phyloP scores from a whole-genome alignment of 2,329 filamentous ascomycete species.

The Venturiaceae sp. region DNA sequence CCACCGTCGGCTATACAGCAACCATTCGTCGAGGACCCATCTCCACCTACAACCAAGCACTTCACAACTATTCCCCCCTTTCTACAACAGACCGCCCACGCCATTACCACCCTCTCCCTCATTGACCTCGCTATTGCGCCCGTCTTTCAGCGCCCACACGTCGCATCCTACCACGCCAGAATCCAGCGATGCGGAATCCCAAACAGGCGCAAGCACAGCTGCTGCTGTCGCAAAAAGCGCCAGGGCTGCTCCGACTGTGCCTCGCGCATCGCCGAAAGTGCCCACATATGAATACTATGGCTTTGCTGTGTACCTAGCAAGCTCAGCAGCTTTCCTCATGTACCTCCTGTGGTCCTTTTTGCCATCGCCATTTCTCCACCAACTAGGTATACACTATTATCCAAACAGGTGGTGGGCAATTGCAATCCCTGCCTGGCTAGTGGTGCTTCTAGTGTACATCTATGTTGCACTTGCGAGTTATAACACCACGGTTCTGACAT shows the following conservation, averaged over 20 bases:
- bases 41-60: slow-evolving; percentile 26
- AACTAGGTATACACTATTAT: slow-evolving; percentile 91
- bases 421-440: slow-evolving; percentile 81
- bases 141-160: slow-evolving; percentile 43
- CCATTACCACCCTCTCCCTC: slow-evolving; percentile 88
- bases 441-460: slow-evolving; percentile 82
- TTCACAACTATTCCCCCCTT: slow-evolving; percentile 59
- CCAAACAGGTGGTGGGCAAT: slow-evolving; percentile 97
- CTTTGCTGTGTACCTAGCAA: slow-evolving; percentile 91
- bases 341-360: slow-evolving; percentile 80
- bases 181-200: slow-evolving; percentile 69
- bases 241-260: slow-evolving; percentile 53
- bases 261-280: slow-evolving; percentile 80
- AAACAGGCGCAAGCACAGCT: slow-evolving; percentile 18
- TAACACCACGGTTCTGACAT: slow-evolving; percentile 80
- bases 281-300: slow-evolving; percentile 99
- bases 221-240: slow-evolving; percentile 43
- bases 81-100: slow-evolving; percentile 95
- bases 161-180: slow-evolving; percentile 92
- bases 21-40: slow-evolving; percentile 32
- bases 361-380: slow-evolving; percentile 82
- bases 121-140: slow-evolving; percentile 79
- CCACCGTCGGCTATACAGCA: slow-evolving; percentile 26
- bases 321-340: slow-evolving; percentile 66
- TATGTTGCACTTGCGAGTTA: slow-evolving; percentile 87